These are phyloP conservation scores for Malassezia furfur DNA, from an alignment of 1,284 basidiomycete genomes.

Conservation along the genomic window DNA sequence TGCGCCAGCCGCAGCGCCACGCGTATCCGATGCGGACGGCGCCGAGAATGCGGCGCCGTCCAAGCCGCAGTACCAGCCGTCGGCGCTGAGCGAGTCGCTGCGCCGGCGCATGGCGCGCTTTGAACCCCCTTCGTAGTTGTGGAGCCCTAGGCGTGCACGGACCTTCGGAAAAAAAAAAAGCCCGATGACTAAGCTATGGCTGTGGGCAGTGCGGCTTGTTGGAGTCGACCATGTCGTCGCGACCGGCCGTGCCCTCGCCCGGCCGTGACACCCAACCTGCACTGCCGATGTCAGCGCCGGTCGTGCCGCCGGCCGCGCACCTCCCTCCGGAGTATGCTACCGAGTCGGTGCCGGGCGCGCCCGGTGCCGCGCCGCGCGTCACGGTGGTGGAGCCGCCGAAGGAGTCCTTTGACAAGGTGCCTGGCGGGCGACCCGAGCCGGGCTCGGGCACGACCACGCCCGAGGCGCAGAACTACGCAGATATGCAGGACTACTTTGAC, in stretches of 20 bases:
- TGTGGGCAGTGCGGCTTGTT: not conserved
- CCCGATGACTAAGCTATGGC: not conserved
- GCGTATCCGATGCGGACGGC: not conserved
- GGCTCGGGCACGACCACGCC: not conserved
- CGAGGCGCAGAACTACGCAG: no score
- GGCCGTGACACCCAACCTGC: not conserved
- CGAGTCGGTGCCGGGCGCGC: not conserved
- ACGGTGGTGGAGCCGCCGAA: not conserved
- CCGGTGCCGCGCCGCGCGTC: not conserved
- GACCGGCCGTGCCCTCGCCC: not conserved
- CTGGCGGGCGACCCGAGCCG: not conserved
- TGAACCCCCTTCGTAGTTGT: slow-evolving; percentile 5
- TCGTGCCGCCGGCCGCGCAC: not conserved
- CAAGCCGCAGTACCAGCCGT: slow-evolving; percentile 6
- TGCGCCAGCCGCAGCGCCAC: not conserved
- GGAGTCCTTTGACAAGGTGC: not conserved
- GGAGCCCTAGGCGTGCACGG: not conserved
- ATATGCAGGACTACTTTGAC: slow-evolving; percentile 34
- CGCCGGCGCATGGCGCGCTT: slow-evolving; percentile 12
- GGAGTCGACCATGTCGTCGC: not conserved
- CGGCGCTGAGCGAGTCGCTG: slow-evolving; percentile 14
- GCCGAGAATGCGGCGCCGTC: slow-evolving; percentile 5
- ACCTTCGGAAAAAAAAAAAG: not conserved
- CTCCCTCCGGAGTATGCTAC: not conserved
- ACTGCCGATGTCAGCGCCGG: not conserved